Conservation (phyloP, 2,329 filamentous ascomycete genomes). For the Bipolaris gigantea region DNA sequence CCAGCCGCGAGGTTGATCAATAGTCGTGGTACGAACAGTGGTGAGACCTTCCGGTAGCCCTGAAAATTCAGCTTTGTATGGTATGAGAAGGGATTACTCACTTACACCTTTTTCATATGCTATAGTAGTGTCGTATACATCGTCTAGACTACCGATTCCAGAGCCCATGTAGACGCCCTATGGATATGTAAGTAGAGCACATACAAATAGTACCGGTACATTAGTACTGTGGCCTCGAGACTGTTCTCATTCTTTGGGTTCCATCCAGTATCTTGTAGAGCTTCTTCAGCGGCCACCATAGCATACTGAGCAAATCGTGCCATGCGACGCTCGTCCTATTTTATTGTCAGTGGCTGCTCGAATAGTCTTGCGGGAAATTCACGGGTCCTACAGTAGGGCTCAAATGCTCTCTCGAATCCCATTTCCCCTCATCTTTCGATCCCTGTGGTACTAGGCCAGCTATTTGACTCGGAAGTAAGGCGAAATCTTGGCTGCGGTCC, state of each 20-base stretch:
- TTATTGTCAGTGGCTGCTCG: conserved; percentile 40
- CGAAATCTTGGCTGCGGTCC: conserved; percentile 64
- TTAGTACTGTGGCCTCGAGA: conserved; percentile 67
- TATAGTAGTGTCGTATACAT: conserved; percentile 82
- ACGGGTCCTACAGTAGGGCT: conserved; percentile 32
- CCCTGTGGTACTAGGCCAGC: conserved; percentile 77
- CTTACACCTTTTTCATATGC: conserved; percentile 73
- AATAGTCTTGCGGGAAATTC: not conserved
- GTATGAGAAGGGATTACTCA: not conserved
- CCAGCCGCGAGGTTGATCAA: conserved; percentile 95
- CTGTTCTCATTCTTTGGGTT: conserved; percentile 62
- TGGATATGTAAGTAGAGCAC: conserved; percentile 7
- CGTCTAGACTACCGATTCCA: conserved; percentile 91
- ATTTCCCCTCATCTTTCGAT: conserved; percentile 45
- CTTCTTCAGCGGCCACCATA: conserved; percentile 82
- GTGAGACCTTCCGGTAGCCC: conserved; percentile 93
- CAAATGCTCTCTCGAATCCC: conserved; percentile 54
- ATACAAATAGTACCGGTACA: not conserved
- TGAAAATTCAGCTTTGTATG: conserved; percentile 41
- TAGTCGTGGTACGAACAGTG: conserved; percentile 88
- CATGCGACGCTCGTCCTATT: conserved; percentile 72
- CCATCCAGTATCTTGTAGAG: conserved; percentile 81
- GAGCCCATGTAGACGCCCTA: conserved; percentile 89
- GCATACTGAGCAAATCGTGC: conserved; percentile 93
- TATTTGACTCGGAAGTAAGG: conserved; percentile 77